Evolutionary conservation across 176 grass and related monocot species (phyloP), one percentile per base, ranked within the genome.

Genomic region (Oryza glumipatula): DNA sequence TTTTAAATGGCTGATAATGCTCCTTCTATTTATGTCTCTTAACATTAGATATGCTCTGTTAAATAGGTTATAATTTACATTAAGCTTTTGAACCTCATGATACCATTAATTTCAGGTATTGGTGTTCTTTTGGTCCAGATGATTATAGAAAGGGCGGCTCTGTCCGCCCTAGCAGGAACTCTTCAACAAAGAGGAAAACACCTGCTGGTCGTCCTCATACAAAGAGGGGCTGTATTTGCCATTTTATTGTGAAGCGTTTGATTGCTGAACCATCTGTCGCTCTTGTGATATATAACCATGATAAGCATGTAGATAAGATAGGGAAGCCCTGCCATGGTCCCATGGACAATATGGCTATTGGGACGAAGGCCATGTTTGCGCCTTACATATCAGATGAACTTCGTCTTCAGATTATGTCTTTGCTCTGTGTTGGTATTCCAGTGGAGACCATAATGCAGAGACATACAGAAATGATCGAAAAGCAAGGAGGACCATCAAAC

Each of bases 81-180:
- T 80, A 32, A 38, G 43, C 9, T 65, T 83, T 79, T 75, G n/a
- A 85, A 28, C n/a, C 45, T 49, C n/a, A 72, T 43, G 65, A 26
- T n/a, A 77, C 64, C 44, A 60, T 77, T 78, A 30, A 22, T 30
- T 88, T 74, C 89, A 99, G 93, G 80, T 99, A 99, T 88, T 99
- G 96, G 93, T 99, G 96, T 87, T 99, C 93, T 73, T 99, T 99
- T 81, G 96, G 96, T 74, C 96, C 91, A 66, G 96, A 99, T 74
- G 96, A 96, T 84, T 87, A 96, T 65, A 94, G 91, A 79, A 96
- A 91, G 78, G 93, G 96, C 38, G 93, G 93, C 43, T 65, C 74
- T 41, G 86, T 94, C 64, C 85, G 96, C 1, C 93, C 96, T 68
- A 98, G 96, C 75, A 89, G 96, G 71, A 83, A 89, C 51, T 96